Percentiles rank a stretch among this genome's conserved stretches.
These are phyloP conservation scores for Sicyos edulis DNA, from an alignment of 306 rosid species.

Conservation along the genomic window DNA sequence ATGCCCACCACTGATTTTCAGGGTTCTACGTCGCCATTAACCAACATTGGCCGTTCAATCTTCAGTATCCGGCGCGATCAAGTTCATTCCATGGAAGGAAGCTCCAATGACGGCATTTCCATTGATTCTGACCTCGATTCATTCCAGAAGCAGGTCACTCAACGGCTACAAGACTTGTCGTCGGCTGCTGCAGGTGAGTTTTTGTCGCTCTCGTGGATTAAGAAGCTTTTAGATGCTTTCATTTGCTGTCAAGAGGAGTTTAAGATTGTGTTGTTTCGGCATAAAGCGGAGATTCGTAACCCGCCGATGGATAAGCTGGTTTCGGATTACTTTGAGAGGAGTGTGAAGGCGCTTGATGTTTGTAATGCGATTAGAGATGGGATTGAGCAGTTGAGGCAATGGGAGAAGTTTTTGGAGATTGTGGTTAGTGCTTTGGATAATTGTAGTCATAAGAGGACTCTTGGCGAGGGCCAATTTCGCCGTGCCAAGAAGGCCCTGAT, in stretches of 20 bases:
- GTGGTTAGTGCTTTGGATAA: conserved; percentile 58
- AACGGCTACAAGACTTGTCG: conserved; percentile 41
- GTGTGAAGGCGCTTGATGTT: conserved; percentile 76
- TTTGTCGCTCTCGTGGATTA: conserved; percentile 64
- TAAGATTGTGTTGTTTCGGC: conserved; percentile 39
- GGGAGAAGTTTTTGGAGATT: conserved; percentile 71
- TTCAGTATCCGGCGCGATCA: conserved; percentile 37
- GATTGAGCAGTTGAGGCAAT: conserved; percentile 68
- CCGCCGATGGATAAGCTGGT: conserved; percentile 61
- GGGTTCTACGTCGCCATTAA: conserved; percentile 50
- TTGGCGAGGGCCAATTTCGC: conserved; percentile 69
- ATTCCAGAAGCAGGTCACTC: conserved; percentile 55
- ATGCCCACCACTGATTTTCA: conserved; percentile 64
- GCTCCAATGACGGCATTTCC: conserved; percentile 19
- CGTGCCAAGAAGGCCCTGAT: conserved; percentile 77
- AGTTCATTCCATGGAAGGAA: conserved; percentile 45
- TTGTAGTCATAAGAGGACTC: conserved; percentile 41
- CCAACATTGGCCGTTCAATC: conserved; percentile 54
- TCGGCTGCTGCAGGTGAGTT: conserved; percentile 32
- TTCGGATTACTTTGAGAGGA: conserved; percentile 63
- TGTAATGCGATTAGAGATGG: conserved; percentile 90
- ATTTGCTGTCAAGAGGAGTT: conserved; percentile 60
- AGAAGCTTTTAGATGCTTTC: conserved; percentile 61
- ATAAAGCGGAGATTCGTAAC: conserved; percentile 25
- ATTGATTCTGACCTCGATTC: conserved; percentile 46